Conservation (phyloP, 805 yeast species). For the Ogataea ramenticola region DNA sequence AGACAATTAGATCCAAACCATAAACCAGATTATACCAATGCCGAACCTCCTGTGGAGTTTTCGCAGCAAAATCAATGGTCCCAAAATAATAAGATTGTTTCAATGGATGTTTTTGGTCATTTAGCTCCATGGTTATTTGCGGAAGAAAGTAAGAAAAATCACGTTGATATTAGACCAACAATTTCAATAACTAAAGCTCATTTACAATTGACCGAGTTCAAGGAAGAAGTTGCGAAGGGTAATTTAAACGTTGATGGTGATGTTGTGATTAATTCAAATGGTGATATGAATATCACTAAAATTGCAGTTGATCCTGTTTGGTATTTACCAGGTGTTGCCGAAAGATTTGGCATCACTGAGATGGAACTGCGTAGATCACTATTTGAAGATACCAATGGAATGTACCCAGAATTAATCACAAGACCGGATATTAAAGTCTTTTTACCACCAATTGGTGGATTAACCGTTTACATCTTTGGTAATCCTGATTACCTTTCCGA, state of each 20-base stretch:
- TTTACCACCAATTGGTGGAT: conserved; percentile 64
- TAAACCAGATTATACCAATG: conserved; percentile 53
- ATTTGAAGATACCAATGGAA: conserved; percentile 65
- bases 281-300: conserved; percentile 57
- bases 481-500: conserved; percentile 48
- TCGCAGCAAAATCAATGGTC: conserved; percentile 53
- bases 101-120: conserved; percentile 64
- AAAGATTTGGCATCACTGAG: conserved; percentile 52
- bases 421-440: conserved; percentile 62
- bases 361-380: conserved; percentile 48
- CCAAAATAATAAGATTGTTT: conserved; percentile 47
- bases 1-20: conserved; percentile 46
- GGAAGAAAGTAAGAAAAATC: conserved; percentile 35
- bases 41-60: conserved; percentile 53
- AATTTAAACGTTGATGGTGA: conserved; percentile 52
- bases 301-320: conserved; percentile 68
- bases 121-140: conserved; percentile 53
- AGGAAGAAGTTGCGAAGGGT: conserved; percentile 47
- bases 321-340: conserved; percentile 64
- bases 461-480: conserved; percentile 61
- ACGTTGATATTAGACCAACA: conserved; percentile 55
- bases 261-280: conserved; percentile 49
- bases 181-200: conserved; percentile 63
- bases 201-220: conserved; percentile 51
- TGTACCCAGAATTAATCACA: conserved; percentile 62